Evolutionary conservation across 805 yeast species (phyloP).

Genomic region (Torulaspora gathmanii): DNA sequence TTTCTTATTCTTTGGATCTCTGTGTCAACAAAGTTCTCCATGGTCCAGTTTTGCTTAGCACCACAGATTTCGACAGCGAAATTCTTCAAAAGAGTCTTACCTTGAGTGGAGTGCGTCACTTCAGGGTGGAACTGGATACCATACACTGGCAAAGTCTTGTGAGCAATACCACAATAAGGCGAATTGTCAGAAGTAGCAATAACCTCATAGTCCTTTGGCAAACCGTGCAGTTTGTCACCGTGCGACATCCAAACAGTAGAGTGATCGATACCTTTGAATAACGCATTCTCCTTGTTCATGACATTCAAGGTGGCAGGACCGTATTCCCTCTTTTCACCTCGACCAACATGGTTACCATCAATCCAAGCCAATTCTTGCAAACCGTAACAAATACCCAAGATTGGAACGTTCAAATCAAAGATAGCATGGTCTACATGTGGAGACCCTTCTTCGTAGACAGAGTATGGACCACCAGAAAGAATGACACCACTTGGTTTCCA

Average conservation of each 20-base stretch:
- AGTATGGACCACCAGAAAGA: conserved; percentile 95
- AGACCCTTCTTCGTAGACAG: conserved; percentile 90
- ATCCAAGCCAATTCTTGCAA: conserved; percentile 99
- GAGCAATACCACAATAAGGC: conserved; percentile 89
- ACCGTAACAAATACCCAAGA: conserved; percentile 97
- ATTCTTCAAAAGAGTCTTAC: conserved; percentile 80
- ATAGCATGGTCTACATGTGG: conserved; percentile 97
- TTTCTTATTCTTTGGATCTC: conserved; percentile 89
- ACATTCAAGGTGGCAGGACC: conserved; percentile 92
- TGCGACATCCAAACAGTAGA: conserved; percentile 99
- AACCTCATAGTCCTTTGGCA: conserved; percentile 83
- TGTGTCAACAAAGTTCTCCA: conserved; percentile 96
- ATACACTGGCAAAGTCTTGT: conserved; percentile 65
- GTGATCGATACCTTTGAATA: conserved; percentile 86
- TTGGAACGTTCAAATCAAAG: conserved; percentile 87
- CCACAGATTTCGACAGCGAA: conserved; percentile 89
- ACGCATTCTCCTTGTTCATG: conserved; percentile 57
- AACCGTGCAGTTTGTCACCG: conserved; percentile 88
- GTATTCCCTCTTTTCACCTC: conserved; percentile 96
- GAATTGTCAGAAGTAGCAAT: conserved; percentile 93
- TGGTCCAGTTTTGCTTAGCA: conserved; percentile 89
- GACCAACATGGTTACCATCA: conserved; percentile 82
- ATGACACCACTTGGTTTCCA: conserved; percentile 98
- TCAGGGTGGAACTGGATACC: conserved; percentile 99
- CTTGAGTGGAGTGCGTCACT: conserved; percentile 92